Conservation (phyloP, 2,329 filamentous ascomycete genomes). For the Gremmenia infestans region DNA sequence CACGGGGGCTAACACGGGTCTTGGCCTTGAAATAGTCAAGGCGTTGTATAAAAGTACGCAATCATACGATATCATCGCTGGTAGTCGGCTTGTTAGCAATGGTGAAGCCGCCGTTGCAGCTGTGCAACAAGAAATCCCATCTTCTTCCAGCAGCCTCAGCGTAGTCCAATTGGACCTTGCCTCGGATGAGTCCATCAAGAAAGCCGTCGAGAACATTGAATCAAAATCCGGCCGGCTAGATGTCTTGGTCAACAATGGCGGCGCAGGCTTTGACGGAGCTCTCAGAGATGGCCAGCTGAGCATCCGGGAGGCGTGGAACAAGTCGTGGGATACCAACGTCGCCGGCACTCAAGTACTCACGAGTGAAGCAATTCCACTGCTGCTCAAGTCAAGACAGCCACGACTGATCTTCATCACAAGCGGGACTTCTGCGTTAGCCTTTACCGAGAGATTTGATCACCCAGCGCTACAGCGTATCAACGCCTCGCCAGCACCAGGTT, state of each 20-base stretch:
- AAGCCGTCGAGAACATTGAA: slow-evolving; percentile 28
- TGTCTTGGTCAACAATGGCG: slow-evolving; percentile 34
- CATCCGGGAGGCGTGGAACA: slow-evolving; percentile 35
- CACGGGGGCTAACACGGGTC: slow-evolving; percentile 39
- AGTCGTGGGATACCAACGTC: slow-evolving; percentile 40
- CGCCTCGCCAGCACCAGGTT: slow-evolving; percentile 31
- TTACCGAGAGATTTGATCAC: slow-evolving; percentile 26
- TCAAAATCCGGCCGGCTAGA: slow-evolving; percentile 30
- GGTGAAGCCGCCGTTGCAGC: slow-evolving; percentile 36
- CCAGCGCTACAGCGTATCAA: slow-evolving; percentile 18
- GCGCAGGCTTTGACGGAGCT: slow-evolving; percentile 12
- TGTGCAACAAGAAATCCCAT: slow-evolving; percentile 16
- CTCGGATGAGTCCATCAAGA: slow-evolving; percentile 31
- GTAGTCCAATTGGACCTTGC: slow-evolving; percentile 31
- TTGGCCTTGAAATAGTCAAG: slow-evolving; percentile 36
- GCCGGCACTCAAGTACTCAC: slow-evolving; percentile 36
- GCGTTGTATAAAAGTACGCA: slow-evolving; percentile 12
- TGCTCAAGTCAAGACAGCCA: slow-evolving; percentile 39
- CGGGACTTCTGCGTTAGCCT: slow-evolving; percentile 33
- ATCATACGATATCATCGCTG: slow-evolving; percentile 37
- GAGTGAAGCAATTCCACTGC: slow-evolving; percentile 34
- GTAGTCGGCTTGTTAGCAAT: slow-evolving; percentile 36
- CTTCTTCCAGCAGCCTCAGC: slow-evolving; percentile 13
- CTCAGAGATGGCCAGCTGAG: slow-evolving; percentile 5
- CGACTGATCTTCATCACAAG: slow-evolving; percentile 44